Conservation (phyloP, 306 rosid species). For the Arachis stenosperma region DNA sequence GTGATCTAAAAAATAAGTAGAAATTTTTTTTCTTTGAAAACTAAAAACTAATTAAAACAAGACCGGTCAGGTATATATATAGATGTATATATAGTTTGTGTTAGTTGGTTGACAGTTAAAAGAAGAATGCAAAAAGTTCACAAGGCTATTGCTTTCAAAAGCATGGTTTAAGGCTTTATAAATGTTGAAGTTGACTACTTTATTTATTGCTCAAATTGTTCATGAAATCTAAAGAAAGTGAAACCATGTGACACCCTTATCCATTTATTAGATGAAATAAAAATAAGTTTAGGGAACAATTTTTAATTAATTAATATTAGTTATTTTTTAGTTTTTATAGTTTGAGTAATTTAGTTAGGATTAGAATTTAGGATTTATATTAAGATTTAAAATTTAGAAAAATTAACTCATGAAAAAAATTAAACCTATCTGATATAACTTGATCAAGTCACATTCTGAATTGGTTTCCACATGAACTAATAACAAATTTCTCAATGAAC, state of each 20-base stretch:
- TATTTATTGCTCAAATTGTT: neutral
- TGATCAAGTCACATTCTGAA: slow-evolving; percentile 20
- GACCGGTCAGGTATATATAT: neutral
- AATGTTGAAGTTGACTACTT: slow-evolving; percentile 18
- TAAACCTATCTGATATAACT: slow-evolving; percentile 10
- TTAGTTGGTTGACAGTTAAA: slow-evolving; percentile 40
- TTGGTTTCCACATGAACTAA: slow-evolving; percentile 18
- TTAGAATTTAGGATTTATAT: too few relatives aligned
- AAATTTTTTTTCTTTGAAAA: too few relatives aligned
- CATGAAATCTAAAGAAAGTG: slow-evolving; percentile 31
- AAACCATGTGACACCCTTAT: slow-evolving; percentile 34
- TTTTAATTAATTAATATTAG: too few relatives aligned
- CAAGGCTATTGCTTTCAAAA: slow-evolving; percentile 36
- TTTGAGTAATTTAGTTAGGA: too few relatives aligned
- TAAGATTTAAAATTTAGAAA: too few relatives aligned
- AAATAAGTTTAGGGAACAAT: neutral
- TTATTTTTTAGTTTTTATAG: too few relatives aligned
- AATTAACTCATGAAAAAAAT: too few relatives aligned
- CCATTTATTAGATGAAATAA: slow-evolving; percentile 13
- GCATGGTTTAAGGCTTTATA: neutral
- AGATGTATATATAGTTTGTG: slow-evolving; percentile 9
- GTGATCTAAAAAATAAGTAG: neutral
- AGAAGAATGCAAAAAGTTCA: slow-evolving; percentile 40
- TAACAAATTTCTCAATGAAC: slow-evolving; percentile 1
- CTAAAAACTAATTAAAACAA: neutral